Evolutionary conservation across 805 yeast species (phyloP), one percentile per base, ranked within the genome.

Genomic region (Hanseniaspora jakobsenii): DNA sequence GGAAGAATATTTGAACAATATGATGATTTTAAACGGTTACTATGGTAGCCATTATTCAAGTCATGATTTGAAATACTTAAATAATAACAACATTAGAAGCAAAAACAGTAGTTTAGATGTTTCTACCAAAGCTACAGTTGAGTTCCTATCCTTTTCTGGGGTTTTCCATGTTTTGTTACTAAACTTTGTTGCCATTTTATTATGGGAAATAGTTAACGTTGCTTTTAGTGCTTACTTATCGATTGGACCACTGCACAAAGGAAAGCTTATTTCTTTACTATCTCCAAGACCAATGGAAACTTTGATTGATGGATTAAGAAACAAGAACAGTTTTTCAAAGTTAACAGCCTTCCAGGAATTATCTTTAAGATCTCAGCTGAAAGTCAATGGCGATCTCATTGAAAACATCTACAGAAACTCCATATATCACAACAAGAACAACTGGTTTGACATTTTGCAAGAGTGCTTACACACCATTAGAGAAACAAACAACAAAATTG

Each of bases 261-360:
- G 73, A 16, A 73, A 72, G 47, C 73, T 83, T 16, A 66, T 81
- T 7, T 72, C 64, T 1, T 48, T 79, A 36, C 59, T 72, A 10
- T 70, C 73, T 23, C 69, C 80, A 13, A 76, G 73, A 40, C 86
- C 84, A 6, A 63, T 77, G 38, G 72, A 70, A 41, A 77, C 86
- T 1, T 60, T 81, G 30, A 57, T 81, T 10, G 67, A 77, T 3
- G 89, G 89, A 0, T 65, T 81, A 49, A 68, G 70, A 40, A 77
- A 77, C 28, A 57, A 60, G 24, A 67, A 66, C 40, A 66, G 64
- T 9, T 65, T 73, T 44, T 71, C 72, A 1, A 70, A 75, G 48
- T 56, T 76, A 48, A 75, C 85, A 1, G 86, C 89, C 2, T 80
- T 75, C 61, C 89, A 81, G 60, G 91, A 81, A 55, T 63, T 81